Base-by-base conservation (phyloP, 148 eudicot genomes). In the Arctostaphylos glauca region DNA sequence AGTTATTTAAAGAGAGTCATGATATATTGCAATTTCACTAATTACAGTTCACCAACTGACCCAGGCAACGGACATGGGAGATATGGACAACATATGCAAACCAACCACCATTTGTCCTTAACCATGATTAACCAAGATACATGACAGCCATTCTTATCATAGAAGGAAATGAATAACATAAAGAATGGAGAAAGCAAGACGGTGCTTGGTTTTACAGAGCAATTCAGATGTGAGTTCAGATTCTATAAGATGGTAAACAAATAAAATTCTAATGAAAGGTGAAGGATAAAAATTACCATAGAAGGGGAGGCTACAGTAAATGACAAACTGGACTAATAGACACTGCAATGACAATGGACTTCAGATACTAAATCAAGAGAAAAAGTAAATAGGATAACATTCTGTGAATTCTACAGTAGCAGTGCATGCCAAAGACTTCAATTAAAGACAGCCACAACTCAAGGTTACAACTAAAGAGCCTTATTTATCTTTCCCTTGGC, bases 301-400 rank as follows among this genome's bases (percentile, higher is more conserved):
- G 5, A 64, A 23, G 70, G 25, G 43, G 70, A 64, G 70, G 14
- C 16, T 60, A 78, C 56, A 46, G 54, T 56, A 76, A 76, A 47
- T 67, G 43, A 83, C 16, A 12, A 83, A 83, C 54, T 6, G 76
- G 46, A 79, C n/a, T 53, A 70, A 59, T 7, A 68, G 70, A 47
- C 41, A 74, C 38, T n/a, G n/a, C 10, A 80, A 8, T 53, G 52
- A 85, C 54, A 74, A 9, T 21, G 46, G 48, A 43, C 53, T 31
- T 47, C 38, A 14, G 41, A 52, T 44, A 16, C 16, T 7, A 50
- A 25, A 18, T 10, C 38, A 50, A 21, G 50, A 54, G 12, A 15
- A 50, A 55, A 77, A 16, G 48, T 0, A 77, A 77, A 38, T 15
- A 10, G 15, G 6, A 55, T 12, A 52, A 41, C 10, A 41, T 5